Base-by-base conservation (phyloP, 106 monocot species). In the Acorus calamus region DNA sequence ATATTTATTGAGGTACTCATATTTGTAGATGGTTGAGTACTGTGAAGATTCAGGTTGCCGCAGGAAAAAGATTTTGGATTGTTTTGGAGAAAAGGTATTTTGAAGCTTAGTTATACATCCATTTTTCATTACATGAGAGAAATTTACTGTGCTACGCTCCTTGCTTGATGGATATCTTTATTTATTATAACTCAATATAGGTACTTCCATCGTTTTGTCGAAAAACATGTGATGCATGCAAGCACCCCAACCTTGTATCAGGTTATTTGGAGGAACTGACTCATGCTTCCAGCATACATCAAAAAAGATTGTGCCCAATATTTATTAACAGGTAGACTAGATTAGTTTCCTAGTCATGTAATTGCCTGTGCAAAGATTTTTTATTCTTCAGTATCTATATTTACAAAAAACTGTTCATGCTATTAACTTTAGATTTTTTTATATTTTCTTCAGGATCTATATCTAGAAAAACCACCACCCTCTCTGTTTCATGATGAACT, bases 41-140 rank as follows among this genome's bases (percentile, higher is more conserved):
- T 89, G 94, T 78, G 89, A 86, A 84, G 73, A 69, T 66, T 70
- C 89, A 71, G 72, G 76, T 56, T 94, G 94, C 71, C 83, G 94
- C 5, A 79, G 94, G 59, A 77, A 86, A 71, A 84, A 75, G 65
- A 86, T 94, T 47, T 84, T 94, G 45, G 71, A 84, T 55, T 82
- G 69, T 78, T 94, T 94, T 73, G 94, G 94, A 51, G 89, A 94
- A 71, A 65, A 82, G 83, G 94, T 94, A 66, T 14, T n/a, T n/a
- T 11, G 47, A 47, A 3, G 14, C 54, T 68, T 4, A 9, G 5
- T 4, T 56, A 6, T 4, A 57, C 47, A 60, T 43, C 44, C 11
- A 14, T 49, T 28, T 13, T 6, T 42, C 4, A 4, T 52, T 50
- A 3, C 28, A 68, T 14, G 47, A 4, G 45, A 14, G 28, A 48